Evolutionary conservation across 371 early-diverging fungal genomes (phyloP), one percentile per base, ranked within the genome.

Genomic region (Mortierella sp.): DNA sequence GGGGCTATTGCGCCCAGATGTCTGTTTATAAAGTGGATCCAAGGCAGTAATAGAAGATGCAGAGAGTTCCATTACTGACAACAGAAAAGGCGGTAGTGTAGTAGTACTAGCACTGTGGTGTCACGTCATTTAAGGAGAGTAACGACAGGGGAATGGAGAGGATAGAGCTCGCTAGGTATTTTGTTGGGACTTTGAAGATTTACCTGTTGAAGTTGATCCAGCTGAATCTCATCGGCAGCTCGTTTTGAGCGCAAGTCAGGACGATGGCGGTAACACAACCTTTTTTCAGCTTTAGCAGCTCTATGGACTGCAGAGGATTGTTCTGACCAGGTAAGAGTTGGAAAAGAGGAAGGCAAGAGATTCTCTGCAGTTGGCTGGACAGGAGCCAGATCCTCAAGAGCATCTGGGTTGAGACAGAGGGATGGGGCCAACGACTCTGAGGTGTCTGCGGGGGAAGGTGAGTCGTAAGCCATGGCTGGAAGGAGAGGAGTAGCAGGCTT

Each of bases 191-290:
- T 24, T 49, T 22, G n/a, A 24, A 24, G 8, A 11, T 28, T 61
- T 77, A 77, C 77, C 72, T 77, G 77, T 30, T 77, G 77, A 18
- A 77, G 65, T 28, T 72, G 68, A 63, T 77, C 77, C 1, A 77
- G 62, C 35, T 77, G 77, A 55, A 72, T 72, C 65, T 72, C 77
- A 37, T 77, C 77, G 1, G 77, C 77, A 5, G 77, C 77, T 28
- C 77, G 77, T 61, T 77, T 77, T 64, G 77, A 77, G n/a, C 77
- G 64, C 65, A 77, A 39, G 49, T 77, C 77, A 37, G 77, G 77
- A 14, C 77, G 68, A 60, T 77, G 77, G 55, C 77, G 77, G 37
- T 77, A 77, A 20, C 77, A 77, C 30, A 77, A 67, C 18, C 77
- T 66, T 61, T 77, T 77, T 43, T 77, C 72, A 16, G 68, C 77